These are phyloP conservation scores for Dendrocalamus latiflorus DNA, from an alignment of 202 grass and related monocot species.

Conservation along the genomic window DNA sequence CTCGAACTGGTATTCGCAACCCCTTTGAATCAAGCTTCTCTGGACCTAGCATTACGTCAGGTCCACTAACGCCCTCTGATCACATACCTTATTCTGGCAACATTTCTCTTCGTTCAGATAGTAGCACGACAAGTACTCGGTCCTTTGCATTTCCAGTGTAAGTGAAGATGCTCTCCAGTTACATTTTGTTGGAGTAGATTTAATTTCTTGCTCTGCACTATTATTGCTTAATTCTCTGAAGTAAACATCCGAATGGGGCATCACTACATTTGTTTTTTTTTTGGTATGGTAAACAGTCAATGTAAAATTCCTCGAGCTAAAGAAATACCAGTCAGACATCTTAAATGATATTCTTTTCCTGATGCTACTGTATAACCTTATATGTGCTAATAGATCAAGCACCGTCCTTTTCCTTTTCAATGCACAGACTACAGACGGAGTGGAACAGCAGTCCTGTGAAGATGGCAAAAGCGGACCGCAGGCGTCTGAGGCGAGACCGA, in stretches of 20 bases:
- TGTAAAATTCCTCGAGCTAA: not conserved
- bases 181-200: not conserved
- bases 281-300: not conserved
- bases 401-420: not conserved
- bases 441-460: conserved; percentile 90
- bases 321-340: not conserved
- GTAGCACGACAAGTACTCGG: no score
- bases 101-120: conserved; percentile 88
- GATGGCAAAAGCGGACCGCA: conserved; percentile 72
- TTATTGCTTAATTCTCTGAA: no score
- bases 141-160: conserved; percentile 98
- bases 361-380: not conserved
- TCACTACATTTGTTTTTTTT: not conserved
- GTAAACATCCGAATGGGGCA: not conserved
- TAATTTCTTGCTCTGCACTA: not conserved
- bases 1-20: conserved; percentile 28
- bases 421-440: conserved; percentile 65
- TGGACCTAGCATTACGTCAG: conserved; percentile 42
- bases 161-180: conserved; percentile 26
- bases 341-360: not conserved
- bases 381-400: not conserved
- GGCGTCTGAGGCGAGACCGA: no score
- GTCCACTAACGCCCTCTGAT: conserved; percentile 46
- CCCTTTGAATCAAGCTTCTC: conserved; percentile 52
- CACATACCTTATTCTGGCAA: conserved; percentile 80